These are phyloP conservation scores for Astrocystis sublimbata DNA, from an alignment of 495 filamentous ascomycete genomes.

Conservation along the genomic window DNA sequence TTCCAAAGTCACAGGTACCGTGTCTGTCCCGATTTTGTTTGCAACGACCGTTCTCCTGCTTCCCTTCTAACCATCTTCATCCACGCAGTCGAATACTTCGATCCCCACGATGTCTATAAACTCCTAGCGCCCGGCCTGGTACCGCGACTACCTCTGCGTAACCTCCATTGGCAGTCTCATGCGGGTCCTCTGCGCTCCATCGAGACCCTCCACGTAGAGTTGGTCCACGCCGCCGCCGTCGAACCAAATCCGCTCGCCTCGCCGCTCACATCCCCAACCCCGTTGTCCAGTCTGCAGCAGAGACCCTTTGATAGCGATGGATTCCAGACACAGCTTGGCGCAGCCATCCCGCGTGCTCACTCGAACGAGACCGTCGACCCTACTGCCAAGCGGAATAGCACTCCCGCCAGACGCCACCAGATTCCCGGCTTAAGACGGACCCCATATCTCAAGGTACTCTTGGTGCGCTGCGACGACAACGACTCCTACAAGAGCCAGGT, in stretches of 20 bases:
- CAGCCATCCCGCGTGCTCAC: constrained; percentile 22
- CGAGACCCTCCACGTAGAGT: constrained; percentile 84
- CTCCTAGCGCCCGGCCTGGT: constrained; percentile 75
- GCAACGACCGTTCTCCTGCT: constrained; percentile 12
- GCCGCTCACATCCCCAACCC: constrained; percentile 39
- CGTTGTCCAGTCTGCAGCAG: constrained; percentile 30
- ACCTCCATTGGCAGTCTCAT: constrained; percentile 96
- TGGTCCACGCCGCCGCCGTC: constrained; percentile 65
- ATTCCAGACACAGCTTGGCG: constrained; percentile 47
- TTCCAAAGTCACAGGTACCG: constrained; percentile 70
- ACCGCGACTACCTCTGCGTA: constrained; percentile 80
- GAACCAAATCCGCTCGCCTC: constrained; percentile 40
- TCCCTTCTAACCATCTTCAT: constrained; percentile 6
- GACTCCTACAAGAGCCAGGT: constrained; percentile 84
- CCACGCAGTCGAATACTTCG: constrained; percentile 74
- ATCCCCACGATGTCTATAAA: constrained; percentile 83
- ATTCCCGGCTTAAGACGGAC: constrained; percentile 93
- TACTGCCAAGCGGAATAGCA: constrained; percentile 21
- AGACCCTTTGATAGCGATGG: constrained; percentile 49
- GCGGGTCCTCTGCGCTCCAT: constrained; percentile 88
- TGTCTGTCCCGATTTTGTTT: constrained; percentile 2
- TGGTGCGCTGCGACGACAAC: constrained; percentile 91
- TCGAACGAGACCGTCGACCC: constrained; percentile 40
- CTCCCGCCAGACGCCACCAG: constrained; percentile 71
- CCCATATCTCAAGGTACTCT: constrained; percentile 87